A percentile compares a stretch with the other conserved stretches of the same genome.
Evolutionary conservation across 441 rosid species (phyloP).

Genomic region (Adansonia gregorii): DNA sequence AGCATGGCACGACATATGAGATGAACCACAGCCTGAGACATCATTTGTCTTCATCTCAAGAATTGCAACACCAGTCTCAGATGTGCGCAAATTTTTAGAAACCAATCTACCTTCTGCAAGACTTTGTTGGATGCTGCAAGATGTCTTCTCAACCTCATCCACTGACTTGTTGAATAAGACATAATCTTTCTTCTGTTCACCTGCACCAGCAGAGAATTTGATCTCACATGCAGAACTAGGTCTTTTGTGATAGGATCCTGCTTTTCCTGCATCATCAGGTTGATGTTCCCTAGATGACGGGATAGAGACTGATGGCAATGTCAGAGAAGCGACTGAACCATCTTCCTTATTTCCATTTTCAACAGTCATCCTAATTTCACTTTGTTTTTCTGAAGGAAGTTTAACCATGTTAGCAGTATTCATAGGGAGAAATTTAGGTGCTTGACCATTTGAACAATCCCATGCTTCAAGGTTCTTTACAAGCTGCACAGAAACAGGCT

Average conservation of each 20-base stretch:
- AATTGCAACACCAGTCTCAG: conserved; percentile 35
- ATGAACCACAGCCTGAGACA: conserved; percentile 45
- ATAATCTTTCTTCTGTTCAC: conserved; percentile 31
- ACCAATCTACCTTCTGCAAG: conserved; percentile 32
- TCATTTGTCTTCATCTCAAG: conserved; percentile 41
- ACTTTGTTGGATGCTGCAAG: conserved; percentile 31
- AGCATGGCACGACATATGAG: conserved; percentile 41
- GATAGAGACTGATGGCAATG: conserved; percentile 37
- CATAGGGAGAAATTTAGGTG: conserved; percentile 37
- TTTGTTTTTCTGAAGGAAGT: conserved; percentile 38
- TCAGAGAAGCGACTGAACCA: conserved; percentile 37
- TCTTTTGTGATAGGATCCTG: conserved; percentile 33
- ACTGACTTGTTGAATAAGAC: conserved; percentile 31
- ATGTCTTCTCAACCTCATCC: conserved; percentile 35
- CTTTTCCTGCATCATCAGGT: conserved; percentile 36
- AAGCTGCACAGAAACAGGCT: conserved; percentile 32
- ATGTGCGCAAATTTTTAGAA: conserved; percentile 28
- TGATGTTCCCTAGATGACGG: conserved; percentile 35
- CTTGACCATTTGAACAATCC: conserved; percentile 40
- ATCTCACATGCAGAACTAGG: conserved; percentile 30
- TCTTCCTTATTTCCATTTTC: conserved; percentile 35
- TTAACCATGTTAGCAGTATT: conserved; percentile 35
- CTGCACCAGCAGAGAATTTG: conserved; percentile 32
- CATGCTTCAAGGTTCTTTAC: conserved; percentile 42
- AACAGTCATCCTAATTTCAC: conserved; percentile 32